These are phyloP conservation scores for Colletotrichum spaethianum DNA, from an alignment of 2,329 filamentous ascomycete genomes.

Conservation along the genomic window DNA sequence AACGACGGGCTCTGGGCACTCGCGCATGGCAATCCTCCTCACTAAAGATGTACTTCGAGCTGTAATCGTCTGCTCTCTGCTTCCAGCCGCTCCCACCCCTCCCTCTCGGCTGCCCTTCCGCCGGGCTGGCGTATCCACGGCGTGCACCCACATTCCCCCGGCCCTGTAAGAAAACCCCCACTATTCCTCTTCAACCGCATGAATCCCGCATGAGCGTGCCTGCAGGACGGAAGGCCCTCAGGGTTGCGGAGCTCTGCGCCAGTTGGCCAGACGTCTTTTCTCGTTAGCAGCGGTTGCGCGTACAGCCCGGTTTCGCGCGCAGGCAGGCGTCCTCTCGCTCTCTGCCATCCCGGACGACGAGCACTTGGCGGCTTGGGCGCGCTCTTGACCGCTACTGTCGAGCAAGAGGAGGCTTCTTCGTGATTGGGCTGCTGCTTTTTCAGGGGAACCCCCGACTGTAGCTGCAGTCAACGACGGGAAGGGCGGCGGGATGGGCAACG, in stretches of 20 bases:
- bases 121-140: neutral
- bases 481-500: neutral
- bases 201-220: conserved; percentile 12
- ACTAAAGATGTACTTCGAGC: neutral
- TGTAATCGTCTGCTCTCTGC: neutral
- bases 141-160: too few species aligned
- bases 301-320: neutral
- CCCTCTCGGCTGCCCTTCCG: neutral
- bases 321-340: neutral
- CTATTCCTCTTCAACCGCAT: conserved; percentile 4
- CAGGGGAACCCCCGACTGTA: neutral
- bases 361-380: neutral
- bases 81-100: neutral
- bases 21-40: neutral
- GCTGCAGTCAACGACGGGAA: neutral
- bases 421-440: neutral
- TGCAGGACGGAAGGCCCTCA: neutral
- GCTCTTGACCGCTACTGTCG: neutral
- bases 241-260: neutral
- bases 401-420: too few species aligned
- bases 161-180: neutral
- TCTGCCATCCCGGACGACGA: neutral
- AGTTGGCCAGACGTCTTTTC: neutral
- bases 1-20: too few species aligned
- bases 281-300: neutral